These are phyloP conservation scores for Fusarium sublunatum DNA, from an alignment of 2,329 filamentous ascomycete genomes.

Conservation along the genomic window DNA sequence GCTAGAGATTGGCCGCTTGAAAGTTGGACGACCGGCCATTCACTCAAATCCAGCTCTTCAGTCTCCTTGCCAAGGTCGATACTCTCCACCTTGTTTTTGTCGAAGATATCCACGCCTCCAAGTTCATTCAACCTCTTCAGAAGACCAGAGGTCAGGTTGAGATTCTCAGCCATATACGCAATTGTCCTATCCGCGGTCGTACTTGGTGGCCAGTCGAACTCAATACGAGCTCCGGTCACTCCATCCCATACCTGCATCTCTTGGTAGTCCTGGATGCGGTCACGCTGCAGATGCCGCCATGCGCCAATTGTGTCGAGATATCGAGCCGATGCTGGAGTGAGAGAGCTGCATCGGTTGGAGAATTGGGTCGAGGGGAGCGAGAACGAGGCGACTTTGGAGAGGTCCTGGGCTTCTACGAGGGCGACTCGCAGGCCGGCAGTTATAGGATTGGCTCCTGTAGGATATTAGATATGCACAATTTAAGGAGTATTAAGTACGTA, in stretches of 20 bases:
- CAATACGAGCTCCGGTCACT: constrained; percentile 84
- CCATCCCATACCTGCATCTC: constrained; percentile 99
- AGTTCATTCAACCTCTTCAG: constrained; percentile 77
- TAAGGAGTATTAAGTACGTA: constrained; percentile 51
- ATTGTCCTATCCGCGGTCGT: constrained; percentile 70
- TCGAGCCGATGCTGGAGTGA: constrained; percentile 87
- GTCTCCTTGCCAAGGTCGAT: constrained; percentile 79
- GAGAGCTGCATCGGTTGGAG: constrained; percentile 94
- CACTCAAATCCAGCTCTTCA: constrained; percentile 78
- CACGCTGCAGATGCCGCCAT: constrained; percentile 79
- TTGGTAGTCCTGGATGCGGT: constrained; percentile 86
- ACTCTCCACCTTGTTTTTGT: constrained; percentile 80
- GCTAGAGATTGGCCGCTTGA: constrained; percentile 75
- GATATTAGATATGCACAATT: constrained; percentile 1
- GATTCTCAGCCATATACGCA: constrained; percentile 96
- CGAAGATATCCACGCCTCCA: constrained; percentile 76
- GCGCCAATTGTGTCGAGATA: constrained; percentile 87
- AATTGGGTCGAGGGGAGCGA: constrained; percentile 75
- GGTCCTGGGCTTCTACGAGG: constrained; percentile 89
- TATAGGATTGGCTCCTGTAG: constrained; percentile 75
- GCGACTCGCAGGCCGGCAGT: constrained; percentile 85
- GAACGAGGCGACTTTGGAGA: constrained; percentile 75
- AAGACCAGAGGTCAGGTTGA: constrained; percentile 85
- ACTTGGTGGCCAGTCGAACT: constrained; percentile 78
- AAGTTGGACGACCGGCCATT: constrained; percentile 88